Evolutionary conservation across 352 stramenopile species (phyloP).

Genomic region (Globisporangium cederbergense): DNA sequence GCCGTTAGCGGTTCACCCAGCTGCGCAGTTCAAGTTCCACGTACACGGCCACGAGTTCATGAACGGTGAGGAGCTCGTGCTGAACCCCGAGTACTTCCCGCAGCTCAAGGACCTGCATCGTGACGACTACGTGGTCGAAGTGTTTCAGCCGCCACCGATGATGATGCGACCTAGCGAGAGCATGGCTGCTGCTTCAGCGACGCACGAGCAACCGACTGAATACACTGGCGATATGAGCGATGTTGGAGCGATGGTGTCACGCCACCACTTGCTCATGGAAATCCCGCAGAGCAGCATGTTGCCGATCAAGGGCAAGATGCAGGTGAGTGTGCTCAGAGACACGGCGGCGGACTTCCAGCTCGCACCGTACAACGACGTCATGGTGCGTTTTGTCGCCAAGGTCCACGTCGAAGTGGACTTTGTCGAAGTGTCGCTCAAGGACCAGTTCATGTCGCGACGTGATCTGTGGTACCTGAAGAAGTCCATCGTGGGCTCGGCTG

Average conservation of each 20-base stretch:
- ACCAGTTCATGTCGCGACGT: slow-evolving; percentile 91
- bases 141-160: slow-evolving; percentile 51
- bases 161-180: slow-evolving; percentile 10
- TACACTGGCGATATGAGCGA: slow-evolving; percentile 12
- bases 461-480: slow-evolving; percentile 88
- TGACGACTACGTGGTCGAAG: slow-evolving; percentile 79
- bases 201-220: slow-evolving; percentile 20
- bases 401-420: slow-evolving; percentile 79
- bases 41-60: slow-evolving; percentile 84
- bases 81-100: slow-evolving; percentile 82
- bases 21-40: slow-evolving; percentile 73
- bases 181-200: background rate
- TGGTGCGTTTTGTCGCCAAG: slow-evolving; percentile 79
- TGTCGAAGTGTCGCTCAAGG: slow-evolving; percentile 88
- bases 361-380: slow-evolving; percentile 75
- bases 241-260: slow-evolving; percentile 19
- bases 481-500: slow-evolving; percentile 56
- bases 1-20: slow-evolving; percentile 42
- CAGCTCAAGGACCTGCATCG: slow-evolving; percentile 60
- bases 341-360: slow-evolving; percentile 71
- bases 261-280: slow-evolving; percentile 75
- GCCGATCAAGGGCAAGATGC: slow-evolving; percentile 72
- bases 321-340: slow-evolving; percentile 83
- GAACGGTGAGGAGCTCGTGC: slow-evolving; percentile 71
- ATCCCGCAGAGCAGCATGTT: slow-evolving; percentile 61